Conservation (phyloP, 2,329 filamentous ascomycete species). For the Bipolaris bicolor region DNA sequence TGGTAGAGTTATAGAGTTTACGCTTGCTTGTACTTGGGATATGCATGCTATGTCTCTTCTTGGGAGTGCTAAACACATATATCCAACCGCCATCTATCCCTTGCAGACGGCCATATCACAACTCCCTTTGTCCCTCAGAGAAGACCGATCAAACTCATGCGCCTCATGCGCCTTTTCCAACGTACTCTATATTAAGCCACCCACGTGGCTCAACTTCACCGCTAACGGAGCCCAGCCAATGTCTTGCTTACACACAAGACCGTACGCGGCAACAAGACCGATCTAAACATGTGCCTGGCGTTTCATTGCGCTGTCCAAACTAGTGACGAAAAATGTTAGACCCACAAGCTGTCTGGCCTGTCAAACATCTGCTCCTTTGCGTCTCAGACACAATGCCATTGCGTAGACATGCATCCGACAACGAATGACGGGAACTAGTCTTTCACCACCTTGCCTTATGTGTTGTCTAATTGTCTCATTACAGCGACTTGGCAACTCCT, state of each 20-base stretch:
- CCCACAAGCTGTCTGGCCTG: background rate
- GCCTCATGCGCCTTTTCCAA: background rate
- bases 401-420: background rate
- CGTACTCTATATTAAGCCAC: background rate
- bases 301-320: background rate
- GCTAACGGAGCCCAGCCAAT: background rate
- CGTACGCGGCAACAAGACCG: background rate
- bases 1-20: background rate
- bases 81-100: background rate
- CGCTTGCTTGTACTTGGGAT: background rate
- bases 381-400: background rate
- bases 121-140: background rate
- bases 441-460: too few species aligned
- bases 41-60: background rate
- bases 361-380: too few species aligned
- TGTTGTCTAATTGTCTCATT: too few species aligned
- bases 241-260: background rate
- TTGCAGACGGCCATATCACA: background rate
- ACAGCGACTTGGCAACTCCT: too few species aligned
- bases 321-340: background rate
- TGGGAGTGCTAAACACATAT: background rate
- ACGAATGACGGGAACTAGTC: background rate
- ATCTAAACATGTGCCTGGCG: too few species aligned
- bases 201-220: slow-evolving; percentile 11
- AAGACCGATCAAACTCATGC: background rate